Base-by-base conservation (phyloP, 2,329 filamentous ascomycete species). In the Alternaria brassicae region DNA sequence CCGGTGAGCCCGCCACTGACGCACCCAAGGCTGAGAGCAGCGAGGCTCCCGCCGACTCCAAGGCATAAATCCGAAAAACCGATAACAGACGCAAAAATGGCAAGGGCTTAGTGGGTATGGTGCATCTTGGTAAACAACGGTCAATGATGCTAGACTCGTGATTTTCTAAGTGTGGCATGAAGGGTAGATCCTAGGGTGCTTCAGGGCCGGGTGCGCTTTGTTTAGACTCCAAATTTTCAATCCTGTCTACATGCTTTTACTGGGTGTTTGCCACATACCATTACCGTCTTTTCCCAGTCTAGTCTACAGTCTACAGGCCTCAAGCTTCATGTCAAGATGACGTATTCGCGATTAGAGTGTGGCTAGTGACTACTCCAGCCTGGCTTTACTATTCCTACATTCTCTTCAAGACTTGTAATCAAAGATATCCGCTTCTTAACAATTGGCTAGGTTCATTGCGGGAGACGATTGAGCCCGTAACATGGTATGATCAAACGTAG, bases 31-130 rank as follows among this genome's bases (percentile, higher is more conserved):
- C 81, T 69, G 70, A 73, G 59, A 61, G 67, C 65, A 67, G 70
- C 39, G 73, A 76, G 67, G 71, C 72, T 51, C 81, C 85, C 61
- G 79, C 82, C 61, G 91, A 92, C 85, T 80, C 86, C 73, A 93
- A 92, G 88, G 74, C 74, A 71, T 78, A 78, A 64, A 67, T 56
- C 60, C 59, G 60, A 61, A 56, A 63, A 59, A 48, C 42, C 53
- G 59, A 65, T 62, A 60, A 61, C 63, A 68, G 62, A 70, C 70
- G 69, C 66, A 74, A 76, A 75, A 74, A 66, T 70, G 70, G 67
- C 61, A 60, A 61, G 67, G 69, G 69, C 28, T 72, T 36, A 36
- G 32, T 36, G 53, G 69, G 67, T 65, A 68, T 66, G 69, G 74
- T 75, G 71, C 69, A 71, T 70, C 65, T 72, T 73, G 71, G 72